Conservation (phyloP, 2,329 filamentous ascomycete species). For the Chaetomiaceae sp. region DNA sequence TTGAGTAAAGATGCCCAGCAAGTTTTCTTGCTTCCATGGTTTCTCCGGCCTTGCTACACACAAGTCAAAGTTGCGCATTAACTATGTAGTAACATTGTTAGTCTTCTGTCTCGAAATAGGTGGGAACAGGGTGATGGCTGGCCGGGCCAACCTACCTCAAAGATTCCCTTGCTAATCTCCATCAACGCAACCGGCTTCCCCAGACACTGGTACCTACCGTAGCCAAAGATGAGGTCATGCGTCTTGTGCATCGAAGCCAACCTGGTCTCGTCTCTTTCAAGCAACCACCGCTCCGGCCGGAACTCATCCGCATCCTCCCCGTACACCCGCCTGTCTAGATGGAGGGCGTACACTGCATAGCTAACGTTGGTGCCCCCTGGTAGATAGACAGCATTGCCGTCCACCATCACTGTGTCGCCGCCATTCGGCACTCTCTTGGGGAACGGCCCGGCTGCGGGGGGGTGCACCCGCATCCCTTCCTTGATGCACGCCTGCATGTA, state of each 20-base stretch:
- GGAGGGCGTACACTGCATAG: conserved; percentile 33
- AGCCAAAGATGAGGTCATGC: conserved; percentile 39
- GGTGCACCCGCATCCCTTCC: conserved; percentile 36
- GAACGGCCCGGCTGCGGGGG: conserved; percentile 28
- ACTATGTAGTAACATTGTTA: background rate
- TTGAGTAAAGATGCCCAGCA: background rate
- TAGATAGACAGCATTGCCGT: conserved; percentile 32
- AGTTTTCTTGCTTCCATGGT: background rate
- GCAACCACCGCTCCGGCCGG: conserved; percentile 44
- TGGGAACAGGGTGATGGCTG: too few species aligned
- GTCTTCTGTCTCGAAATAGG: background rate
- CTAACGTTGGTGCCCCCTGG: conserved; percentile 37
- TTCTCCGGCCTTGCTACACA: background rate
- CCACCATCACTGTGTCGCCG: conserved; percentile 30
- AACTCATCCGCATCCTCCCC: conserved; percentile 39
- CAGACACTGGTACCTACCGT: conserved; percentile 37
- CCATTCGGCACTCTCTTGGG: conserved; percentile 29
- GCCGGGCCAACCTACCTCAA: conserved; percentile 36
- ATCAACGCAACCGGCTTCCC: conserved; percentile 40
- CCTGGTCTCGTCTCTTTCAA: conserved; percentile 29
- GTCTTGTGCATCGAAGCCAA: conserved; percentile 31
- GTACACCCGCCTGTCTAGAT: conserved; percentile 30
- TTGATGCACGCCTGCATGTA: conserved; percentile 38
- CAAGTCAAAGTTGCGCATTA: conserved; percentile 2
- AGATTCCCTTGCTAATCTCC: conserved; percentile 40